Evolutionary conservation across 371 early-diverging fungal species (phyloP).

Genomic region (Fennellomyces sp.): DNA sequence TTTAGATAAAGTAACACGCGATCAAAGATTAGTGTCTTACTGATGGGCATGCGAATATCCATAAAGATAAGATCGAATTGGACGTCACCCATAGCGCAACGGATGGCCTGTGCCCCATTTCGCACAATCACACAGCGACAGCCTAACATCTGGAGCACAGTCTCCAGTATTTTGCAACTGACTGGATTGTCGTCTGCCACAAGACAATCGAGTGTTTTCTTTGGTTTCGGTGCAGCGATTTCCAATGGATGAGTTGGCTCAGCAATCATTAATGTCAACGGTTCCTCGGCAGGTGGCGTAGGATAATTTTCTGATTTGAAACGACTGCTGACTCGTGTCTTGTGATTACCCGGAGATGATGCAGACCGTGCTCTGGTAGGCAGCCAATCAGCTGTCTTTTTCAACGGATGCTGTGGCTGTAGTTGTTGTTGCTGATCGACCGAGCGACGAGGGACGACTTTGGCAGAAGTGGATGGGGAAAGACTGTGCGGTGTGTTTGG

Average conservation of each 20-base stretch:
- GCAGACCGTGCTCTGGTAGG: constrained; percentile 14
- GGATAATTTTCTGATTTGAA: constrained; percentile 5
- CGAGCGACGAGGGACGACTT: background rate
- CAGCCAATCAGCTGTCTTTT: background rate
- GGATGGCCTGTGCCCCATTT: constrained; percentile 91
- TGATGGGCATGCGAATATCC: constrained; percentile 92
- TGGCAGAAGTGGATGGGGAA: constrained; percentile 15
- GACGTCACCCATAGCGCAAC: constrained; percentile 85
- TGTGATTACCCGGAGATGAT: constrained; percentile 17
- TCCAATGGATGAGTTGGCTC: constrained; percentile 2
- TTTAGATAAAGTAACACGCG: background rate
- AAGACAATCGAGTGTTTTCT: constrained; percentile 52
- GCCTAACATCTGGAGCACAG: constrained; percentile 72
- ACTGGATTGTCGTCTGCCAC: constrained; percentile 93
- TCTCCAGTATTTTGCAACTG: constrained; percentile 85
- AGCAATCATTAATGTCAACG: background rate
- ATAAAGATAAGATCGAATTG: constrained; percentile 92
- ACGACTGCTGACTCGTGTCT: background rate
- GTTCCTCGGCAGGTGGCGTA: constrained; percentile 1
- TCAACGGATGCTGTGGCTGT: constrained; percentile 2
- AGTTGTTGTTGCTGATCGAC: constrained; percentile 5
- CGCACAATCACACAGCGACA: constrained; percentile 81
- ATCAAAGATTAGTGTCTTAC: constrained; percentile 52
- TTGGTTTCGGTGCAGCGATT: constrained; percentile 8
- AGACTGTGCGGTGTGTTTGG: constrained; percentile 7